A percentile compares a stretch with the other conserved stretches of the same genome.
phyloP scores from a whole-genome alignment of 129 eudicot species.

The Centella asiatica region DNA sequence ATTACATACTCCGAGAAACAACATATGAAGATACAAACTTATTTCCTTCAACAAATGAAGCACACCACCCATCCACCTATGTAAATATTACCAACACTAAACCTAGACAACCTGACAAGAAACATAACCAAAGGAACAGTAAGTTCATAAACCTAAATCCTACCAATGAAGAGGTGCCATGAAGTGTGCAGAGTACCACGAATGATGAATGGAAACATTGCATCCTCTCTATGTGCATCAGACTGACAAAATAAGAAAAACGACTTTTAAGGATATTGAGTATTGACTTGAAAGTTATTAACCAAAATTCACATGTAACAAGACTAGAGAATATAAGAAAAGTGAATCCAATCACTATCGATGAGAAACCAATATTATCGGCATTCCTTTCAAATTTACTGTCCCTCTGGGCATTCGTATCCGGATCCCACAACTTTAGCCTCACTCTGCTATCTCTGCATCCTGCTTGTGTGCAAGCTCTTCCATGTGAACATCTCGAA shows the following conservation, averaged over 20 bases:
- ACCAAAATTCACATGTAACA: not conserved
- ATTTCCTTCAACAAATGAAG: not conserved
- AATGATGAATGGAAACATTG: not conserved
- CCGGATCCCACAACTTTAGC: constrained; percentile 3
- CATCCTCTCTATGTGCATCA: not conserved
- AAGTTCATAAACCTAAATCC: not conserved
- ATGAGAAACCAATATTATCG: not conserved
- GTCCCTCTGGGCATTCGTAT: constrained; percentile 3
- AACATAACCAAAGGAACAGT: not conserved
- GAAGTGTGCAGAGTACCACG: not conserved
- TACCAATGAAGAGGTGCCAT: not conserved
- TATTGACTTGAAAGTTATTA: too few relatives aligned
- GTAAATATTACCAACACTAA: not conserved
- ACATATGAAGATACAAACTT: not conserved
- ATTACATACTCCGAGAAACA: not conserved
- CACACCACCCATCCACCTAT: not conserved
- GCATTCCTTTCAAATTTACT: not conserved
- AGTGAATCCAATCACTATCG: not conserved
- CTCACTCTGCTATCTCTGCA: not conserved
- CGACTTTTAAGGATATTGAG: too few relatives aligned
- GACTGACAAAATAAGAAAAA: not conserved
- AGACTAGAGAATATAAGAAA: not conserved
- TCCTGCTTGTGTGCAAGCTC: not conserved
- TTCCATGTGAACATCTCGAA: constrained; percentile 16
- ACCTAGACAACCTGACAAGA: not conserved